These are phyloP conservation scores for Sophora flavescens DNA, from an alignment of 306 rosid genomes.

Conservation along the genomic window DNA sequence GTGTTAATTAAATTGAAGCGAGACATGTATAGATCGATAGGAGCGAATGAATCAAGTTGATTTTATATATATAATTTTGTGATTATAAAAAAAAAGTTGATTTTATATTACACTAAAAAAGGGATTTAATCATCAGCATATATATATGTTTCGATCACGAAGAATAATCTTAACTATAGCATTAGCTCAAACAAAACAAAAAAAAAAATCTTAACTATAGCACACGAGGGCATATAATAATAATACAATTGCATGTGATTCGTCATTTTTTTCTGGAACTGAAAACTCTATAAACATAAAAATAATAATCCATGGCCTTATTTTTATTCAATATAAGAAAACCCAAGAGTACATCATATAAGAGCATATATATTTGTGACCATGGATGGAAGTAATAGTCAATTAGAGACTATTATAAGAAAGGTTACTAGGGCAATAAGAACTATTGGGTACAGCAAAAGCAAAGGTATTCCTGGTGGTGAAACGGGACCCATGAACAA, in stretches of 20 bases:
- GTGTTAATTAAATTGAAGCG: no score
- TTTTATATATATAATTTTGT: no score
- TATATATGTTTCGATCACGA: neutral
- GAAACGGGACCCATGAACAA: neutral
- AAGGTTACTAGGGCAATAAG: constrained; percentile 14
- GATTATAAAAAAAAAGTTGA: no score
- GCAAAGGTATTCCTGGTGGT: constrained; percentile 43
- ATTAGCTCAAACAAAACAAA: no score
- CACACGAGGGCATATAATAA: neutral
- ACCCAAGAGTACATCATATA: no score
- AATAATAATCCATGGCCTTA: neutral
- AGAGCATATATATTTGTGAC: neutral
- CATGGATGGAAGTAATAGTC: neutral
- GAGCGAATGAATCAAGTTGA: no score
- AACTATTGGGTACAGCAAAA: constrained; percentile 36
- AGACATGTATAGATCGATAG: no score
- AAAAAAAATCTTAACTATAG: no score
- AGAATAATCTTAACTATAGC: neutral
- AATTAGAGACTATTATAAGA: constrained; percentile 21
- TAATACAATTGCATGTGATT: no score
- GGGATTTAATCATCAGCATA: neutral
- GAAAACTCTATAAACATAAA: no score
- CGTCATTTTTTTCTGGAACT: no score
- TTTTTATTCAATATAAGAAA: neutral
- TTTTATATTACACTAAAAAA: neutral